A percentile compares a stretch with the other conserved stretches of the same genome.
Evolutionary conservation across 208 protist species (phyloP).

Genomic region (Entamoeba histolytica): DNA sequence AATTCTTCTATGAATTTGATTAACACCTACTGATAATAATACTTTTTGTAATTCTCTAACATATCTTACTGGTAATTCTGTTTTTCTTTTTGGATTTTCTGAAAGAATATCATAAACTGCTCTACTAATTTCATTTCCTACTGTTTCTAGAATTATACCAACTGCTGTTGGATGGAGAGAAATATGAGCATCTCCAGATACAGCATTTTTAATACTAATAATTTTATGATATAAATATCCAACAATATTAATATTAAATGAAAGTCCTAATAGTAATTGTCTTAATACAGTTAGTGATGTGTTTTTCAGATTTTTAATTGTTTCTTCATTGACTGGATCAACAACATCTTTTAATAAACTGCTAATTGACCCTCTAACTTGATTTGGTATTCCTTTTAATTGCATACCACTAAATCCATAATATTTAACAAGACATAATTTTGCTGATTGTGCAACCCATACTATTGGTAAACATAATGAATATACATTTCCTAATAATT

Average conservation of each 20-base stretch:
- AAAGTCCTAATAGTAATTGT: background rate
- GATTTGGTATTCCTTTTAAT: background rate
- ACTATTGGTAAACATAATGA: background rate
- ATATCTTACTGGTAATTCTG: background rate
- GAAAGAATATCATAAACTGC: background rate
- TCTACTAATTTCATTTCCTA: background rate
- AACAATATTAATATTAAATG: background rate
- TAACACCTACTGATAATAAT: background rate
- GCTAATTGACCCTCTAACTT: background rate
- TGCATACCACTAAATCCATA: background rate
- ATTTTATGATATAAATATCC: background rate
- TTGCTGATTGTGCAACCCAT: background rate
- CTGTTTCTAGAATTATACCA: background rate
- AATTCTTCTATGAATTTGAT: background rate
- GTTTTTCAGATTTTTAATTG: background rate
- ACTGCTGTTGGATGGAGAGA: background rate
- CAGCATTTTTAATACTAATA: background rate
- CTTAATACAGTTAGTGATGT: background rate
- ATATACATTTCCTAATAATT: background rate
- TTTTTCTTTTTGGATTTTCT: background rate
- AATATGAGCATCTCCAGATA: background rate
- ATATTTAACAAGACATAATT: background rate
- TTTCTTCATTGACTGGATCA: background rate
- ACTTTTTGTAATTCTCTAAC: background rate
- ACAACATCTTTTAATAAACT: background rate